A percentile compares a stretch with the other conserved stretches of the same genome.
Evolutionary conservation across 2,329 filamentous ascomycete species (phyloP).

Genomic region (Exophiala bonariae): DNA sequence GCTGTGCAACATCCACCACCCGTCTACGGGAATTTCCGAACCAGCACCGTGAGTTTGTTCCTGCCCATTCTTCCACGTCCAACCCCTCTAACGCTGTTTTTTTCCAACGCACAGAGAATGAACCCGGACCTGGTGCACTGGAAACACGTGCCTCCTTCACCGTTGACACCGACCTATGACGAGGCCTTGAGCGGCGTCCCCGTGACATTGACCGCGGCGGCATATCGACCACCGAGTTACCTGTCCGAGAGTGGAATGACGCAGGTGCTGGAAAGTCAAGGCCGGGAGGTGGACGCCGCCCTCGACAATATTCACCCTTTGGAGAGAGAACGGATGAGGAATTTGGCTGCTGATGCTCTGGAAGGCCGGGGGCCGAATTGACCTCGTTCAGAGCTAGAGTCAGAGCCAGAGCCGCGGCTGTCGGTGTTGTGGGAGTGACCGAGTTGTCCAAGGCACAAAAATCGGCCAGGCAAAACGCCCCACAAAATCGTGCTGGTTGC

Average conservation of each 20-base stretch:
- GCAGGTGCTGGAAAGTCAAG: constrained; percentile 69
- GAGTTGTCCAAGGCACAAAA: no score
- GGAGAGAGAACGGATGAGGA: constrained; percentile 36
- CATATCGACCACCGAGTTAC: constrained; percentile 71
- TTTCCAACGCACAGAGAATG: constrained; percentile 67
- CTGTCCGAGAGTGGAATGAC: constrained; percentile 71
- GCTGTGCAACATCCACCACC: constrained; percentile 65
- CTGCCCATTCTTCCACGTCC: no score
- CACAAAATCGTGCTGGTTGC: no score
- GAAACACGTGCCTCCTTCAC: constrained; percentile 58
- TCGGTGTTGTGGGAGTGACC: no score
- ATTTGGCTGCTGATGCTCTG: constrained; percentile 16
- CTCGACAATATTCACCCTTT: constrained; percentile 52
- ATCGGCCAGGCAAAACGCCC: no score
- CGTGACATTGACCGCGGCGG: constrained; percentile 25
- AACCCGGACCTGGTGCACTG: constrained; percentile 81
- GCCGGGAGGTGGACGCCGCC: constrained; percentile 54
- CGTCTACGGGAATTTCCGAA: constrained; percentile 81
- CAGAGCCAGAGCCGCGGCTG: no score
- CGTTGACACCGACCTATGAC: constrained; percentile 27
- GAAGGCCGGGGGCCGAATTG: constrained; percentile 9
- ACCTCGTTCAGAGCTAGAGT: no score
- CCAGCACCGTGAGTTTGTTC: constrained; percentile 68
- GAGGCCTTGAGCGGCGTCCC: constrained; percentile 23
- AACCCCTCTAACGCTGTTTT: no score